Conservation (phyloP, 805 yeast species). For the Saccharomycopsis sp. region DNA sequence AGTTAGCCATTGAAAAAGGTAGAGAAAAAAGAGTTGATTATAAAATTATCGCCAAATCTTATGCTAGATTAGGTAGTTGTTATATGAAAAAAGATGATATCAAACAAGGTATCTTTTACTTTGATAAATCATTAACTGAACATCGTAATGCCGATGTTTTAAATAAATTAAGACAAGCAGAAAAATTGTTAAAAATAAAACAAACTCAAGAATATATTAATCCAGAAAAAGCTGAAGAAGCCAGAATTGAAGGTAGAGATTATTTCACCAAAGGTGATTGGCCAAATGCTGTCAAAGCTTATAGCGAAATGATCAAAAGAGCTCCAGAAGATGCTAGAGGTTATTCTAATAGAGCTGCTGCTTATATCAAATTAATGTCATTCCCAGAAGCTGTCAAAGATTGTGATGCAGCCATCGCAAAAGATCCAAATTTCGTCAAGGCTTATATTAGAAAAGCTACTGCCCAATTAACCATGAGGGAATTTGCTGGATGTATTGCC, state of each 20-base stretch:
- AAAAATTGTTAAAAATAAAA: slow-evolving; percentile 69
- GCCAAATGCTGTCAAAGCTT: slow-evolving; percentile 93
- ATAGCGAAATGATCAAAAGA: slow-evolving; percentile 92
- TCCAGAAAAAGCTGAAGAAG: slow-evolving; percentile 91
- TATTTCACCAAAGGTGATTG: slow-evolving; percentile 84
- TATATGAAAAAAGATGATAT: slow-evolving; percentile 69
- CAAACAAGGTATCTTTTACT: slow-evolving; percentile 61
- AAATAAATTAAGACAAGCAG: slow-evolving; percentile 77
- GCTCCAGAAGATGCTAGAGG: slow-evolving; percentile 97
- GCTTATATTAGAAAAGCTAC: slow-evolving; percentile 96
- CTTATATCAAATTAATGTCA: slow-evolving; percentile 84
- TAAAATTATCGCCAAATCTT: slow-evolving; percentile 83
- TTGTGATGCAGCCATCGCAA: slow-evolving; percentile 79
- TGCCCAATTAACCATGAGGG: slow-evolving; percentile 85
- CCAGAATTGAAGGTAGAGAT: slow-evolving; percentile 87
- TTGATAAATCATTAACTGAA: slow-evolving; percentile 89
- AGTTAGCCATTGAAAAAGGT: slow-evolving; percentile 79
- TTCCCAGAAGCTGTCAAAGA: slow-evolving; percentile 95
- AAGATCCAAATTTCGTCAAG: slow-evolving; percentile 82
- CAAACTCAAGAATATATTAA: slow-evolving; percentile 75
- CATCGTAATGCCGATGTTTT: slow-evolving; percentile 93
- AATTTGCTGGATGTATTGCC: slow-evolving; percentile 70
- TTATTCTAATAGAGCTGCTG: slow-evolving; percentile 97
- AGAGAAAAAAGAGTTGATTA: slow-evolving; percentile 87
- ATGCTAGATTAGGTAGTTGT: slow-evolving; percentile 80